Percentiles rank a stretch among this genome's conserved stretches.
phyloP scores from a whole-genome alignment of 805 yeast species.

The Yamadazyma laniorum region DNA sequence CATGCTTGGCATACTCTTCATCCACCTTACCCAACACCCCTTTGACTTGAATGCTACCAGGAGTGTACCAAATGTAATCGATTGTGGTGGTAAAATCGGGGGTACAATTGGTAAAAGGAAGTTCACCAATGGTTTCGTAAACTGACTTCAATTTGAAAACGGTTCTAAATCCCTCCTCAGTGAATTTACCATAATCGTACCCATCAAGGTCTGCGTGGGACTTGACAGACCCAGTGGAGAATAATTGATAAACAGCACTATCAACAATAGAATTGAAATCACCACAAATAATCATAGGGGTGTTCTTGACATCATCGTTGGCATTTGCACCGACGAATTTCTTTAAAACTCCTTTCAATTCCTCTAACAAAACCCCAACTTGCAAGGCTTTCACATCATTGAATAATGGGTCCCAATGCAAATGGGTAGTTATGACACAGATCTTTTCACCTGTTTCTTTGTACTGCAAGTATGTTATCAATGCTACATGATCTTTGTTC shows the following conservation, averaged over 20 bases:
- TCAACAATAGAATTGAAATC: slow-evolving; percentile 87
- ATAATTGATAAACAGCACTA: slow-evolving; percentile 89
- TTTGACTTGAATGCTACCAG: slow-evolving; percentile 72
- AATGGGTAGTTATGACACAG: slow-evolving; percentile 83
- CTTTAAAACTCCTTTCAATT: slow-evolving; percentile 66
- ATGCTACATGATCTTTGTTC: slow-evolving; percentile 92
- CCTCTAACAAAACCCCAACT: slow-evolving; percentile 87
- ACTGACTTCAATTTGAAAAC: slow-evolving; percentile 80
- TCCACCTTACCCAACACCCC: slow-evolving; percentile 88
- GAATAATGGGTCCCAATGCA: slow-evolving; percentile 97
- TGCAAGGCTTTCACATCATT: slow-evolving; percentile 96
- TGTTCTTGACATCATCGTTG: slow-evolving; percentile 52
- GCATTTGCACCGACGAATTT: slow-evolving; percentile 44
- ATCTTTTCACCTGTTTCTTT: slow-evolving; percentile 66
- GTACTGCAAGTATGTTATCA: slow-evolving; percentile 73
- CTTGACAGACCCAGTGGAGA: slow-evolving; percentile 77
- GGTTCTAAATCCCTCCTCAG: slow-evolving; percentile 85
- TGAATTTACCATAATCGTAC: slow-evolving; percentile 86
- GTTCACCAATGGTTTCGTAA: slow-evolving; percentile 79
- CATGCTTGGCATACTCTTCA: slow-evolving; percentile 66
- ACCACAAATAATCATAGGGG: slow-evolving; percentile 87
- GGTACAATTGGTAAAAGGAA: slow-evolving; percentile 91
- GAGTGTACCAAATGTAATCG: slow-evolving; percentile 95
- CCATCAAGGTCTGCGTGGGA: slow-evolving; percentile 81
- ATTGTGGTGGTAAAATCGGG: slow-evolving; percentile 91